These are phyloP conservation scores for Tilletia horrida DNA, from an alignment of 1,284 basidiomycete genomes.

Conservation along the genomic window DNA sequence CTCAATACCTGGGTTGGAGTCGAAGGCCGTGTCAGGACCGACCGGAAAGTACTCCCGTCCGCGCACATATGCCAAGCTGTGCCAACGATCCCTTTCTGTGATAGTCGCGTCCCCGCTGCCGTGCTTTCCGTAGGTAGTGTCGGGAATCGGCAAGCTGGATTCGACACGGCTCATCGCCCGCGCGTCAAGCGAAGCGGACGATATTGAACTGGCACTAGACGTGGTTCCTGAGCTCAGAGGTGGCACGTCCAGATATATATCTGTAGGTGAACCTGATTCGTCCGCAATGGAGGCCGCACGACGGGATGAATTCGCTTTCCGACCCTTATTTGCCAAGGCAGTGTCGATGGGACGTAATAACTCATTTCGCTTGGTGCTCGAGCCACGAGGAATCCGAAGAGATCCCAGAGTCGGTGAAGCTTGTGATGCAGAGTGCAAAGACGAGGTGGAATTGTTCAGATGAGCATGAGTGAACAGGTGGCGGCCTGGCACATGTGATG, in stretches of 20 bases:
- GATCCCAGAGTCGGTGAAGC: neutral
- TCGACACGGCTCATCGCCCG: neutral
- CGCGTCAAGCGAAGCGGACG: neutral
- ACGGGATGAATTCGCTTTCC: neutral
- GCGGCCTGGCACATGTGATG: too few relatives aligned
- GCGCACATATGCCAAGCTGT: neutral
- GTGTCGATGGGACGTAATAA: constrained; percentile 4
- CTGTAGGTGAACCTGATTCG: constrained; percentile 1
- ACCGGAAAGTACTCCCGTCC: neutral
- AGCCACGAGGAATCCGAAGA: too few relatives aligned
- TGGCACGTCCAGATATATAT: neutral
- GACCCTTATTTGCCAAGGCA: neutral
- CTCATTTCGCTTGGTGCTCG: neutral
- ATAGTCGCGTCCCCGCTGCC: neutral
- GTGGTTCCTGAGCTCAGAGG: neutral
- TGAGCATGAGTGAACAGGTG: too few relatives aligned
- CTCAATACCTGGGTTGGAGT: neutral
- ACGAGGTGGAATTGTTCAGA: too few relatives aligned
- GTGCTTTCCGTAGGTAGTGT: neutral
- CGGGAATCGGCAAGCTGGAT: too few relatives aligned
- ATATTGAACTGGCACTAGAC: neutral
- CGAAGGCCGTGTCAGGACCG: neutral
- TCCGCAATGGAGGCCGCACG: neutral
- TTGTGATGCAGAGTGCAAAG: neutral
- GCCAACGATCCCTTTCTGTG: neutral